These are phyloP conservation scores for Phytopythium helicoides DNA, from an alignment of 352 stramenopile species.

Conservation along the genomic window DNA sequence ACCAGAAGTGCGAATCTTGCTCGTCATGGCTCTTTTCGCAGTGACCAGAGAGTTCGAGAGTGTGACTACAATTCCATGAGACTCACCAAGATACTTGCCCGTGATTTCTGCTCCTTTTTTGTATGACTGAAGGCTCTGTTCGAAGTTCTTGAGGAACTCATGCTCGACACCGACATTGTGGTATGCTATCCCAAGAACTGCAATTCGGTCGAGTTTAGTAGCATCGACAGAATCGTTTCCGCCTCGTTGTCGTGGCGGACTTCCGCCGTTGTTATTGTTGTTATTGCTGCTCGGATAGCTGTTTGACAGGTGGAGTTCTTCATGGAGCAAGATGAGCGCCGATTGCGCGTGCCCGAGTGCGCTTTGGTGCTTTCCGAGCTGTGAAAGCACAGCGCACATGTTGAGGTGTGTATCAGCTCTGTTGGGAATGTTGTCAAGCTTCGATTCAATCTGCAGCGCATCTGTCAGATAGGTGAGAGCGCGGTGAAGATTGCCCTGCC, in stretches of 20 bases:
- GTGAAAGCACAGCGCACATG: slow-evolving; percentile 92
- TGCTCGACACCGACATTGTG: slow-evolving; percentile 96
- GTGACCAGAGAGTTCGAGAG: slow-evolving; percentile 89
- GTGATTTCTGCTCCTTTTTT: slow-evolving; percentile 91
- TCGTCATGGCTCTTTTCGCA: slow-evolving; percentile 62
- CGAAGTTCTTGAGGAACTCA: slow-evolving; percentile 93
- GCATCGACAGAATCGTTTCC: slow-evolving; percentile 16
- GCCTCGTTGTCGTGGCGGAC: neutral
- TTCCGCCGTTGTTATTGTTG: slow-evolving; percentile 13
- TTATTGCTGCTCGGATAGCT: slow-evolving; percentile 10
- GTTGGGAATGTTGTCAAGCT: slow-evolving; percentile 84
- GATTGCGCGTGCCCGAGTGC: slow-evolving; percentile 91
- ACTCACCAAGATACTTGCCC: slow-evolving; percentile 77
- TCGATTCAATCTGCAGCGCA: slow-evolving; percentile 90
- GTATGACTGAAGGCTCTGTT: slow-evolving; percentile 90
- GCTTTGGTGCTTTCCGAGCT: slow-evolving; percentile 88
- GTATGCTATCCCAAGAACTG: slow-evolving; percentile 93
- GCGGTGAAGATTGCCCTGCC: slow-evolving; percentile 89
- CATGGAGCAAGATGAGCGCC: slow-evolving; percentile 91
- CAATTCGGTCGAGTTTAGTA: slow-evolving; percentile 84
- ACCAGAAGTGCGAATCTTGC: slow-evolving; percentile 39
- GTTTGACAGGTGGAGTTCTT: slow-evolving; percentile 79
- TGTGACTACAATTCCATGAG: slow-evolving; percentile 91
- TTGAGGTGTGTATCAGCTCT: slow-evolving; percentile 94
- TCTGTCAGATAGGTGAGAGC: slow-evolving; percentile 91